These are phyloP conservation scores for Paramyrothecium roridum DNA, from an alignment of 2,329 filamentous ascomycete genomes.

Conservation along the genomic window DNA sequence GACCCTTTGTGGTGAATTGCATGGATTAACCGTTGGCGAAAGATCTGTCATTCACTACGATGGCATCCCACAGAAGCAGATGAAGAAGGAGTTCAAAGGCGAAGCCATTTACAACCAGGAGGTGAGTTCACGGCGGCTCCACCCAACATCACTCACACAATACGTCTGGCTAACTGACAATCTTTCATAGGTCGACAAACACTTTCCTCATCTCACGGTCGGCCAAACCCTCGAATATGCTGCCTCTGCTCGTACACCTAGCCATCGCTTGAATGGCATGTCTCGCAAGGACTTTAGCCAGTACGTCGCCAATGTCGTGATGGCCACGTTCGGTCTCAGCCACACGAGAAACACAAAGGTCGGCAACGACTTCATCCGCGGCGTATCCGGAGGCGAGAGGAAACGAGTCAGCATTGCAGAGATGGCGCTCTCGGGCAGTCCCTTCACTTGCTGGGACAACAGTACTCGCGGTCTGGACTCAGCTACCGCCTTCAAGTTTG, in stretches of 20 bases:
- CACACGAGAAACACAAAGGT: constrained; percentile 73
- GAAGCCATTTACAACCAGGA: constrained; percentile 76
- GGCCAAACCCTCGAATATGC: constrained; percentile 73
- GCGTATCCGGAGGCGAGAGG: constrained; percentile 67
- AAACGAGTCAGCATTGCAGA: constrained; percentile 84
- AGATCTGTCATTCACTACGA: constrained; percentile 58
- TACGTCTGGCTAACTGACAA: neutral
- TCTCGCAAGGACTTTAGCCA: constrained; percentile 56
- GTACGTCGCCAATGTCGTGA: constrained; percentile 64
- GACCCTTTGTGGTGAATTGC: constrained; percentile 56
- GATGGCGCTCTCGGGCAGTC: constrained; percentile 63
- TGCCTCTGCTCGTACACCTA: constrained; percentile 64
- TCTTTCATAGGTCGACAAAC: constrained; percentile 54
- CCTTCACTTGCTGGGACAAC: constrained; percentile 65
- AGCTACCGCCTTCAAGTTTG: constrained; percentile 70
- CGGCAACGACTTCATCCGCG: constrained; percentile 70
- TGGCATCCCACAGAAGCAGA: constrained; percentile 50
- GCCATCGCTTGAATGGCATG: constrained; percentile 61
- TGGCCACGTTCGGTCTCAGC: constrained; percentile 69
- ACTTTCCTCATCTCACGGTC: constrained; percentile 76
- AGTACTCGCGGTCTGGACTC: constrained; percentile 71
- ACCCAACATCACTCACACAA: fast-evolving
- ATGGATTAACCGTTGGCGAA: constrained; percentile 52
- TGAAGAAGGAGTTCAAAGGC: constrained; percentile 59
- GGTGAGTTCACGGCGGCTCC: constrained; percentile 27